Conservation (phyloP, 2,329 filamentous ascomycete species). For the Annulohypoxylon truncatum region DNA sequence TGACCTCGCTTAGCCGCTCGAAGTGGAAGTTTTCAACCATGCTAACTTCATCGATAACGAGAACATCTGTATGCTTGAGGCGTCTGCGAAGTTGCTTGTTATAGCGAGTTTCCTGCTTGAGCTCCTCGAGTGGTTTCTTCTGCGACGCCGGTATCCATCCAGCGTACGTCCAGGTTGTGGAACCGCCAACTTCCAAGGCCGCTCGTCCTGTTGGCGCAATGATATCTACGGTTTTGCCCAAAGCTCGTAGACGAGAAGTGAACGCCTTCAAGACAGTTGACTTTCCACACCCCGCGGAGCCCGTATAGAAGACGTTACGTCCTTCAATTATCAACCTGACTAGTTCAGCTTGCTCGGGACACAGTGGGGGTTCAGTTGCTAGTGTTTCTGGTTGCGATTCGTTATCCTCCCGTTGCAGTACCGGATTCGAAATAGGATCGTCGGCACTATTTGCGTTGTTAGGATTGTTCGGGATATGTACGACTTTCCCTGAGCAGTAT, state of each 20-base stretch:
- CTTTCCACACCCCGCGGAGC: constrained; percentile 70
- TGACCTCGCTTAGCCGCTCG: constrained; percentile 60
- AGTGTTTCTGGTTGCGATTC: neutral
- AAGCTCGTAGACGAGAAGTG: constrained; percentile 51
- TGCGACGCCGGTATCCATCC: constrained; percentile 63
- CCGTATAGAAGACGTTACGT: constrained; percentile 72
- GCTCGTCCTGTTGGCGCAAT: constrained; percentile 69
- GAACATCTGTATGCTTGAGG: constrained; percentile 59
- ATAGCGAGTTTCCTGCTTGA: constrained; percentile 48
- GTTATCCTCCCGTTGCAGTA: neutral
- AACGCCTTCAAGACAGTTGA: constrained; percentile 64
- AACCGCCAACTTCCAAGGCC: constrained; percentile 66
- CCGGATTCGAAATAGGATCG: neutral
- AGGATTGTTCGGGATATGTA: neutral
- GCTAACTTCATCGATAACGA: constrained; percentile 75
- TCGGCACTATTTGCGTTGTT: neutral
- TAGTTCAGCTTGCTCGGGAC: constrained; percentile 59
- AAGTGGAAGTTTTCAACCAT: constrained; percentile 70
- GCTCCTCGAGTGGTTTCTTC: constrained; percentile 52
- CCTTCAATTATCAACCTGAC: constrained; percentile 63
- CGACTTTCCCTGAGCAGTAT: neutral
- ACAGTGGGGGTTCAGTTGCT: constrained; percentile 50
- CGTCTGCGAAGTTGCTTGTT: constrained; percentile 50
- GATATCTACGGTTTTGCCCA: constrained; percentile 58
- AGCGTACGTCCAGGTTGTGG: constrained; percentile 66